Evolutionary conservation across 1,284 basidiomycete species (phyloP).

Genomic region (Ustanciosporium gigantosporum): DNA sequence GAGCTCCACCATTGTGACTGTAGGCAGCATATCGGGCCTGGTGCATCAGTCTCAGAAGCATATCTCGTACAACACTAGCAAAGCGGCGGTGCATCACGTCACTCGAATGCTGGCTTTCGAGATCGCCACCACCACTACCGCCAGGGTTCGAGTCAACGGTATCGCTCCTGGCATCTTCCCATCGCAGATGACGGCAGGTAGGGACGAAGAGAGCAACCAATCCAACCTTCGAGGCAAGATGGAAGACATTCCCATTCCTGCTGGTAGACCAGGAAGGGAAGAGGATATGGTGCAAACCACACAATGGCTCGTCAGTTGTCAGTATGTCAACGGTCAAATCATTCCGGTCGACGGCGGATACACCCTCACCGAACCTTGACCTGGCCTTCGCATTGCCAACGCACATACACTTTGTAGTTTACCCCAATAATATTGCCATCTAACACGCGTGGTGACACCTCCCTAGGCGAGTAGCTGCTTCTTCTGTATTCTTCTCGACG

Average conservation of each 20-base stretch:
- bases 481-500: too few species aligned
- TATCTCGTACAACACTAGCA: slow-evolving; percentile 46
- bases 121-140: slow-evolving; percentile 26
- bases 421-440: too few species aligned
- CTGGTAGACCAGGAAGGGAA: slow-evolving; percentile 39
- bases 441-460: too few species aligned
- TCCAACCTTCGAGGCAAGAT: slow-evolving; percentile 36
- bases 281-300: slow-evolving; percentile 50
- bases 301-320: slow-evolving; percentile 31
- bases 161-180: slow-evolving; percentile 51
- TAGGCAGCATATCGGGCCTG: slow-evolving; percentile 31
- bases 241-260: slow-evolving; percentile 34
- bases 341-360: slow-evolving; percentile 46
- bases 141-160: slow-evolving; percentile 44
- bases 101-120: slow-evolving; percentile 39
- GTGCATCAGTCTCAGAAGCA: slow-evolving; percentile 42
- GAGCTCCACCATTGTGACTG: slow-evolving; percentile 34
- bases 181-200: slow-evolving; percentile 39
- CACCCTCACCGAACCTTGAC: slow-evolving; percentile 40
- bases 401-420: background rate
- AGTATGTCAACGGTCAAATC: slow-evolving; percentile 42
- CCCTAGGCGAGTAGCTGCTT: too few species aligned
- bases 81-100: slow-evolving; percentile 46
- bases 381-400: too few species aligned
- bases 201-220: slow-evolving; percentile 35